Evolutionary conservation across 1,139 yeast species (phyloP), one percentile per base, ranked within the genome.

Genomic region (Magnusiomyces suaveolens): DNA sequence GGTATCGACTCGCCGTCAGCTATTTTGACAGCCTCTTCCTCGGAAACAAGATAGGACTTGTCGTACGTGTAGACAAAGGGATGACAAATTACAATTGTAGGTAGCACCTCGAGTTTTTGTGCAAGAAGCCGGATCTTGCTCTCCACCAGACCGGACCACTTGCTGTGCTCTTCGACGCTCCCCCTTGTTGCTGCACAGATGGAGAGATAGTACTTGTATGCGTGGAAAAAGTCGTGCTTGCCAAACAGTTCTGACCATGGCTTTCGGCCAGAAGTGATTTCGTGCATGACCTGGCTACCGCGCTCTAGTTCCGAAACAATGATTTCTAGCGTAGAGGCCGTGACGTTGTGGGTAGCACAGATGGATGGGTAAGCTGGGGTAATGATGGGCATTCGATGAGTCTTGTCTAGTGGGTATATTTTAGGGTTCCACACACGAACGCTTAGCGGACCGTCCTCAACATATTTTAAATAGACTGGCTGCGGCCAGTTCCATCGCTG

Each of bases 361-460:
- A 92, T 92, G 0, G 97, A 89, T 0, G 99, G 99, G 66, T 92
- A 92, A 0, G 98, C 97, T 0, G 99, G 99, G 0, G 99, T 92
- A 54, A 92, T 92, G n/a, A 92, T 96, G 0, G 99, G 99, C 98
- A 92, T 94, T 61, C 83, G 76, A 69, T 92, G 99, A 38, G 81
- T 82, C 56, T 95, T 79, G 66, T 92, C 99, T 61, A 81, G 87
- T 1, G 90, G 83, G 65, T 92, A 92, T 2, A 92, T 72, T 60
- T 85, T 79, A 4, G 99, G 99, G 66, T 92, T 92, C 99, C 99
- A 92, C 3, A 92, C 95, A 59, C 96, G 78, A 0, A 89, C 97
- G 63, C 90, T 97, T 50, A 94, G 72, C 0, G 98, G 97, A 0
- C 98, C 98, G 70, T 90, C 97, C 66, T 94, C 99, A 58, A 92